A percentile compares a stretch with the other conserved stretches of the same genome.
These are phyloP conservation scores for Dysphania ambrosioides DNA, from an alignment of 148 eudicot genomes.

Conservation along the genomic window DNA sequence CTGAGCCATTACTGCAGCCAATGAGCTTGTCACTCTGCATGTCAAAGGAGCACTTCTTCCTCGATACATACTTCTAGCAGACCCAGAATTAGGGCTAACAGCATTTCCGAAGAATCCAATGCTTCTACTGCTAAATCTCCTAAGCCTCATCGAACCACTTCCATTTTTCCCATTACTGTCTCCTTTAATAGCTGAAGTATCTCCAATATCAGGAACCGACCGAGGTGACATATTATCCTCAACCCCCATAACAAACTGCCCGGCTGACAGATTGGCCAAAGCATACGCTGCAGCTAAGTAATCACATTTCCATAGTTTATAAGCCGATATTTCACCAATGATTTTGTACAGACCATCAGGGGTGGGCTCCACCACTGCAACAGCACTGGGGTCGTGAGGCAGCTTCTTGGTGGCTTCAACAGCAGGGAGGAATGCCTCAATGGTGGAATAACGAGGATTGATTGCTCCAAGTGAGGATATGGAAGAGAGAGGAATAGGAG, in stretches of 20 bases:
- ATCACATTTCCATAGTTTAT: conserved; percentile 87
- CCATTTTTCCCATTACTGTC: conserved; percentile 26
- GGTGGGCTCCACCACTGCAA: conserved; percentile 73
- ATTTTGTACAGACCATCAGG: conserved; percentile 58
- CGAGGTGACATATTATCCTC: conserved; percentile 55
- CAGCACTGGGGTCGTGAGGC: conserved; percentile 78
- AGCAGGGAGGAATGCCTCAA: conserved; percentile 65
- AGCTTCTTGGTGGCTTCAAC: conserved; percentile 42
- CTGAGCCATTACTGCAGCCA: conserved; percentile 99
- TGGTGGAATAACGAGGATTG: conserved; percentile 50
- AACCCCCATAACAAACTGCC: conserved; percentile 97
- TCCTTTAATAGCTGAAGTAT: conserved; percentile 29
- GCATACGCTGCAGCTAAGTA: conserved; percentile 88
- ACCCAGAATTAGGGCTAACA: conserved; percentile 40
- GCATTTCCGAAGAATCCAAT: conserved; percentile 66
- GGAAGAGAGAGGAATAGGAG: conserved; percentile 87
- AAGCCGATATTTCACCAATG: conserved; percentile 85
- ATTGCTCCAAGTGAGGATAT: conserved; percentile 66
- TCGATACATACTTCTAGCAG: conserved; percentile 75
- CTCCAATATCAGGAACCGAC: conserved; percentile 36
- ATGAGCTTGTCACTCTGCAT: conserved; percentile 69
- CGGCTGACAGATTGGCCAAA: conserved; percentile 78
- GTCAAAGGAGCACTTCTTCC: conserved; percentile 91
- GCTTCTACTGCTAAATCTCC: conserved; percentile 70
- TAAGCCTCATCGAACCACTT: conserved; percentile 37